Evolutionary conservation across 2,329 filamentous ascomycete species (phyloP).

Genomic region (Metarhizium brunneum): DNA sequence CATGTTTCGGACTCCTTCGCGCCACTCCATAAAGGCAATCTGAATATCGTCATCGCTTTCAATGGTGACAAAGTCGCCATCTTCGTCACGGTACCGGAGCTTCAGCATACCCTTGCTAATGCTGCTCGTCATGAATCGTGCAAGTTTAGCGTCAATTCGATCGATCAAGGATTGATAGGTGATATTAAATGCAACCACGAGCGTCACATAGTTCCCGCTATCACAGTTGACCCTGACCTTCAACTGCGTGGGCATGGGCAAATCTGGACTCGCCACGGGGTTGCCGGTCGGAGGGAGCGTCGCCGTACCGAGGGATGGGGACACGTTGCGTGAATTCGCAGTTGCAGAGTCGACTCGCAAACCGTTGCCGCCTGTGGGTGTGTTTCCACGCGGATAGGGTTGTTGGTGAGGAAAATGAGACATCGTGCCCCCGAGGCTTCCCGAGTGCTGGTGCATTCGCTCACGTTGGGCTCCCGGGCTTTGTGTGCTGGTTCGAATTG

Average conservation of each 20-base stretch:
- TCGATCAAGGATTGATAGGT: slow-evolving; percentile 89
- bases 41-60: slow-evolving; percentile 94
- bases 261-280: slow-evolving; percentile 35
- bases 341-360: slow-evolving; percentile 29
- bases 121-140: slow-evolving; percentile 73
- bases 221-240: slow-evolving; percentile 95
- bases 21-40: slow-evolving; percentile 91
- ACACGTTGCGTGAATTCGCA: slow-evolving; percentile 33
- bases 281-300: slow-evolving; percentile 17
- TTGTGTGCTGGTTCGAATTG: slow-evolving; percentile 59
- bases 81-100: slow-evolving; percentile 83
- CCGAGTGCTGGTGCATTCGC: slow-evolving; percentile 39
- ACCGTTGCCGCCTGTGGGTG: slow-evolving; percentile 21
- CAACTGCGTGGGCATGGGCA: slow-evolving; percentile 60
- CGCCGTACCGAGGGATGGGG: slow-evolving; percentile 34
- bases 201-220: slow-evolving; percentile 74
- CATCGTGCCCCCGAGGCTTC: slow-evolving; percentile 42
- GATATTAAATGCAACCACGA: slow-evolving; percentile 95
- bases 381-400: slow-evolving; percentile 38
- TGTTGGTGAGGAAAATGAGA: slow-evolving; percentile 48
- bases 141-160: slow-evolving; percentile 90
- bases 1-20: slow-evolving; percentile 53
- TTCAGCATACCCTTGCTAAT: slow-evolving; percentile 77
- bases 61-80: slow-evolving; percentile 88
- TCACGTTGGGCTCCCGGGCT: slow-evolving; percentile 61